phyloP scores from a whole-genome alignment of 1,139 yeast species.

The Kodamaea derodonti region DNA sequence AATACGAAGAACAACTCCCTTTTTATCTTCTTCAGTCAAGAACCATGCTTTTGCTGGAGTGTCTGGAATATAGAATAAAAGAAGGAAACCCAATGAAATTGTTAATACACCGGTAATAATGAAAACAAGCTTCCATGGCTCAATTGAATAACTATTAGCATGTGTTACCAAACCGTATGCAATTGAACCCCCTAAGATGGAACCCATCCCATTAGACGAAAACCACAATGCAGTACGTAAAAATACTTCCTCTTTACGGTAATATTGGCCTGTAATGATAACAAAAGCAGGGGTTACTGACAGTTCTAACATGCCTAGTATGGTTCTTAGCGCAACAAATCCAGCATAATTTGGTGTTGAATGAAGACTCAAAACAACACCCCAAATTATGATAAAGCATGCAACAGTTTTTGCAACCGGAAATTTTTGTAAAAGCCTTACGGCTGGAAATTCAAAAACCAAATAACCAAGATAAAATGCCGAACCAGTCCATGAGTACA shows the following conservation, averaged over 20 bases:
- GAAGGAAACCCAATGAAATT: constrained; percentile 38
- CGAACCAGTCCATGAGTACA: constrained; percentile 58
- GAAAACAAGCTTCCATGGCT: constrained; percentile 46
- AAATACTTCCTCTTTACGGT: constrained; percentile 47
- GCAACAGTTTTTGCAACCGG: constrained; percentile 40
- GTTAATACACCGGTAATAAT: constrained; percentile 47
- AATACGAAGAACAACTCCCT: constrained; percentile 29
- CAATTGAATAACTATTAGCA: constrained; percentile 30
- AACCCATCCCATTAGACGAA: constrained; percentile 49
- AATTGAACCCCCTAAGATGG: constrained; percentile 52
- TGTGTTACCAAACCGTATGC: constrained; percentile 37
- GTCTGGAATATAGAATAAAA: constrained; percentile 48
- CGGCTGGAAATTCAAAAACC: constrained; percentile 44
- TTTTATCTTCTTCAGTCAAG: constrained; percentile 39
- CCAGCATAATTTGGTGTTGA: constrained; percentile 38
- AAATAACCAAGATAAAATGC: constrained; percentile 54
- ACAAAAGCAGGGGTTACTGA: constrained; percentile 53
- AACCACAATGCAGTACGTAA: constrained; percentile 48
- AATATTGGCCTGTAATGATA: constrained; percentile 53
- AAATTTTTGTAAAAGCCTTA: constrained; percentile 36
- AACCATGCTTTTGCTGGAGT: constrained; percentile 52
- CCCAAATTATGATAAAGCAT: constrained; percentile 43
- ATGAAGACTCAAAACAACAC: constrained; percentile 38
- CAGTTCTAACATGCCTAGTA: constrained; percentile 55
- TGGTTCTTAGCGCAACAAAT: constrained; percentile 39